Evolutionary conservation across 306 rosid genomes (phyloP), one percentile per base, ranked within the genome.

Genomic region (Rosa rugosa): DNA sequence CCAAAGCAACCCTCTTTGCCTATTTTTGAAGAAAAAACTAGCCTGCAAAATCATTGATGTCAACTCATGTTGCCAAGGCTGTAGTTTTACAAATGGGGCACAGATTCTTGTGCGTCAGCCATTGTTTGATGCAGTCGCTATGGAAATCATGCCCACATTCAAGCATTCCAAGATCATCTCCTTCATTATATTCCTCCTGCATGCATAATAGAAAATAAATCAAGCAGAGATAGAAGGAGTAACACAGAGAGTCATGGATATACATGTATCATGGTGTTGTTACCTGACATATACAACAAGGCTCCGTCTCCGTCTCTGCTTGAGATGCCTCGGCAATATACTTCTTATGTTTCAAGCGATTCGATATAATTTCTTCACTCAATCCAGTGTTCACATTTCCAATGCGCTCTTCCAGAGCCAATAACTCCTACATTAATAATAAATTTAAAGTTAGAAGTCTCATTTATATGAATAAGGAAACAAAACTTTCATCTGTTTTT

Each of bases 221-320:
- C 63, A 77, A 70, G 82, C 62, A n/a, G 42, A 11, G 47, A 79
- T 78, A 46, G 59, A 62, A 0, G 41, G 41, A 27, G 16, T 47
- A 10, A 49, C 56, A 40, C 36, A 31, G 4, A 20, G 53, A 65
- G 31, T 20, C 46, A 38, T 18, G 6, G 49, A 38, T 6, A 34
- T 16, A 36, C 23, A 65, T 6, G 45, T 36, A 7, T 17, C 23
- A 65, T 0, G 23, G 23, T 36, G 51, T 31, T 36, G 5, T 85
- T 88, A 96, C 99, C 97, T 96, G 99, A 84, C 99, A 96, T 71
- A 96, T 81, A 80, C 94, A 91, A 81, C 99, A 96, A 4, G 99
- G 99, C 84, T 93, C 99, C 38, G 87, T 83, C 80, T 93, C 98
- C 11, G 47, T 81, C 80, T 93, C 98, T 20, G 47, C 66, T 80